Percentiles rank a stretch among this genome's conserved stretches.
Conservation (phyloP, 768 basidiomycete species). For the Gyrodon lividus region DNA sequence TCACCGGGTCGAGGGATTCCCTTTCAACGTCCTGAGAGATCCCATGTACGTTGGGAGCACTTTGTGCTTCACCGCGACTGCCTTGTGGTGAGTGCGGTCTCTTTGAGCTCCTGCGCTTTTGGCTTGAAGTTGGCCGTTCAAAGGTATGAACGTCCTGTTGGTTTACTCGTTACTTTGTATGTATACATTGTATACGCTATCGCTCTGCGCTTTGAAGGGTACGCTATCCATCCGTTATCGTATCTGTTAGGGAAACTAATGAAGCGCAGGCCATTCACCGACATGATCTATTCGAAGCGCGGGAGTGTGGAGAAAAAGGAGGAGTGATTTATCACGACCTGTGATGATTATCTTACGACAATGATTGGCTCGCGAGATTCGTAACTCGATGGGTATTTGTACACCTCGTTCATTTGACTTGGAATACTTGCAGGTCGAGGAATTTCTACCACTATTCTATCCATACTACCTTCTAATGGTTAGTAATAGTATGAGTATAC, state of each 20-base stretch:
- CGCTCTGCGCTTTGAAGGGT: slow-evolving; percentile 91
- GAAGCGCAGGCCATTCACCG: slow-evolving; percentile 63
- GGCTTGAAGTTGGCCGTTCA: background rate
- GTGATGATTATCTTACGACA: background rate
- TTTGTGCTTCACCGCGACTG: slow-evolving; percentile 81
- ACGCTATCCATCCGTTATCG: slow-evolving; percentile 27
- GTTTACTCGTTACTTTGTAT: slow-evolving; percentile 74
- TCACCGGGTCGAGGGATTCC: slow-evolving; percentile 90
- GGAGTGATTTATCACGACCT: slow-evolving; percentile 6
- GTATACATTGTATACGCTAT: slow-evolving; percentile 83
- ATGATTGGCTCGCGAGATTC: too few species aligned
- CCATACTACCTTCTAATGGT: too few species aligned
- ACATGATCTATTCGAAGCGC: slow-evolving; percentile 75
- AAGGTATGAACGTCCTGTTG: slow-evolving; percentile 86
- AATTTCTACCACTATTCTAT: too few species aligned
- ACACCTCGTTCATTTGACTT: background rate
- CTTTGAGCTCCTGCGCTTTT: background rate
- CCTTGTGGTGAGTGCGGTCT: slow-evolving; percentile 68
- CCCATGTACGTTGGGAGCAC: slow-evolving; percentile 99
- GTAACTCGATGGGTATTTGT: background rate
- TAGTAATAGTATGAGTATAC: too few species aligned
- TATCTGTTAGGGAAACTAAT: slow-evolving; percentile 2
- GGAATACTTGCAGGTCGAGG: background rate
- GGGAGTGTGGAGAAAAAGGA: slow-evolving; percentile 26
- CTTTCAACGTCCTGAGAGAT: slow-evolving; percentile 88